A percentile compares a stretch with the other conserved stretches of the same genome.
Evolutionary conservation across 208 protist species (phyloP).

Genomic region (Trypanosomatidae sp.): DNA sequence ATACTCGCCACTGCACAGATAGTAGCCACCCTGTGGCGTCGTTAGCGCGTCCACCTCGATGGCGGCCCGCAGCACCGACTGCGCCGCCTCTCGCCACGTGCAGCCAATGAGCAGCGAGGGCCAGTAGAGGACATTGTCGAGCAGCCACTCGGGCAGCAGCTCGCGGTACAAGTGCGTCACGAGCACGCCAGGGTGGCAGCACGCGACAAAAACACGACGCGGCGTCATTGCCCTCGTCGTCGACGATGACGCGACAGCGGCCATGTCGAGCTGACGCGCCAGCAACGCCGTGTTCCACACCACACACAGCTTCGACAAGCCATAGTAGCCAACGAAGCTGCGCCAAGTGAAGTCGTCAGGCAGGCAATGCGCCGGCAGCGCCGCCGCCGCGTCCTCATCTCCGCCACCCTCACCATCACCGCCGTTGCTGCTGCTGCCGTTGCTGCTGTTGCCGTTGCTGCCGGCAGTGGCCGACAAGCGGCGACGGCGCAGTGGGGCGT

Average conservation of each 20-base stretch:
- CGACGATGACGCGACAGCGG: conserved; percentile 1
- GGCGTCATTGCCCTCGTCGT: background rate
- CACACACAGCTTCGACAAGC: conserved; percentile 74
- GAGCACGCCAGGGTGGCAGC: conserved; percentile 64
- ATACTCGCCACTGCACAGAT: conserved; percentile 64
- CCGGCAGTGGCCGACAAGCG: background rate
- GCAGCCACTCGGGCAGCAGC: conserved; percentile 39
- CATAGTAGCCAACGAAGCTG: conserved; percentile 80
- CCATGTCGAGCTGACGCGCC: conserved; percentile 16
- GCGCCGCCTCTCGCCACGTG: conserved; percentile 67
- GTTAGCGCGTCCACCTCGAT: conserved; percentile 31
- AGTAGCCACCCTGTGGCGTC: conserved; percentile 56
- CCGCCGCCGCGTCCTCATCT: too few relatives aligned
- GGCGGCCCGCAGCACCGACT: conserved; percentile 41
- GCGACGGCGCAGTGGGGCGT: background rate
- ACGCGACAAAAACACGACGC: conserved; percentile 47
- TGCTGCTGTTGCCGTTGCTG: background rate
- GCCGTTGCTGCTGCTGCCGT: background rate
- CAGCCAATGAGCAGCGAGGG: conserved; percentile 73
- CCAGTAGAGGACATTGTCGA: conserved; percentile 67
- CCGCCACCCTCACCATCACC: too few relatives aligned
- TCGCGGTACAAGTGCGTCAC: conserved; percentile 77
- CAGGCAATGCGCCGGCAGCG: conserved; percentile 6
- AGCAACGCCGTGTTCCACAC: conserved; percentile 73
- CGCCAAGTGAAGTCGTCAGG: conserved; percentile 24